Conservation (phyloP, 768 basidiomycete species). For the Peribolospora kevripleyi region DNA sequence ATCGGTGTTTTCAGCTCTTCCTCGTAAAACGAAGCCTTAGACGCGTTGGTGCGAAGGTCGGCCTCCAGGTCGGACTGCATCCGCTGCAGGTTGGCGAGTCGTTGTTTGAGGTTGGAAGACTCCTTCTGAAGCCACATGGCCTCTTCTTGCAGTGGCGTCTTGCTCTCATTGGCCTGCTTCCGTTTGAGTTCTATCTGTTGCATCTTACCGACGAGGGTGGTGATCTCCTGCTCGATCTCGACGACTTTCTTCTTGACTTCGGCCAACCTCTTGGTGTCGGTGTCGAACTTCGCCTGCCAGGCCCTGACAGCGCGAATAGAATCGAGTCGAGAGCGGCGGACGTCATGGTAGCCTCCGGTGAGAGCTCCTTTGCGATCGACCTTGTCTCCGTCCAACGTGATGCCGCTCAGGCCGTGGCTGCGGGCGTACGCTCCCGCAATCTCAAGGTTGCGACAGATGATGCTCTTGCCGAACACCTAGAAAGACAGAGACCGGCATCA, state of each 20-base stretch:
- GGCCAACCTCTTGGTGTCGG: constrained; percentile 35
- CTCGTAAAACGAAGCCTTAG: constrained; percentile 17
- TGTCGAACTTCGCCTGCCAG: constrained; percentile 49
- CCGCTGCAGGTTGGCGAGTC: constrained; percentile 38
- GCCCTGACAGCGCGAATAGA: constrained; percentile 48
- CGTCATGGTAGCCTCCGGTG: constrained; percentile 88
- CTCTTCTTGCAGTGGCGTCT: constrained; percentile 40
- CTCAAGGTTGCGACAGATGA: constrained; percentile 76
- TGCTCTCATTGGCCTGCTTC: constrained; percentile 43
- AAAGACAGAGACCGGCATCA: not conserved
- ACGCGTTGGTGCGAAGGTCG: constrained; percentile 39
- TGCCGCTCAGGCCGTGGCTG: constrained; percentile 82
- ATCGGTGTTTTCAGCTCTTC: constrained; percentile 52
- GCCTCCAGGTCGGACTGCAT: constrained; percentile 47
- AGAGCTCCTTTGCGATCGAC: constrained; percentile 88
- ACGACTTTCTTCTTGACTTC: constrained; percentile 51
- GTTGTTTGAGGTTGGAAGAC: constrained; percentile 39
- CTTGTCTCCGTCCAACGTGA: constrained; percentile 91
- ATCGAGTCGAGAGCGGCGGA: constrained; percentile 69
- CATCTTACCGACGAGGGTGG: constrained; percentile 43
- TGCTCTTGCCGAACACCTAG: constrained; percentile 78
- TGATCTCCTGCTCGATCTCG: constrained; percentile 64
- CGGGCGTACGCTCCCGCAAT: constrained; percentile 86
- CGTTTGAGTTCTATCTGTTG: constrained; percentile 46
- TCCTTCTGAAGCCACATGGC: constrained; percentile 35